These are phyloP conservation scores for Colletotrichum cereale DNA, from an alignment of 2,329 filamentous ascomycete genomes.

Conservation along the genomic window DNA sequence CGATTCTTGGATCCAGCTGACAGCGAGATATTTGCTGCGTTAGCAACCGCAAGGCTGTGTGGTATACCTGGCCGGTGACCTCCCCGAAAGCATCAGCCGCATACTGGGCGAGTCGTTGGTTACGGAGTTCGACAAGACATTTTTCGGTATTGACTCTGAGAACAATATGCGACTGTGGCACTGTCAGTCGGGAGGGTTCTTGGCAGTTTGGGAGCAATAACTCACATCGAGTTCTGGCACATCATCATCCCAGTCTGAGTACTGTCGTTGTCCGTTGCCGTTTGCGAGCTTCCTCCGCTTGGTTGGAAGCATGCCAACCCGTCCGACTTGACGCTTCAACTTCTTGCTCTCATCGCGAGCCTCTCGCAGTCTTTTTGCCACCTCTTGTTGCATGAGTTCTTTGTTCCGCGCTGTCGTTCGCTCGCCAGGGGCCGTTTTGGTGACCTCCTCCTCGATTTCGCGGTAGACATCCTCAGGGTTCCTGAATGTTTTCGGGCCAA, in stretches of 20 bases:
- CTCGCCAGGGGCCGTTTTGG: conserved; percentile 59
- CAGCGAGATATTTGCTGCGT: conserved; percentile 78
- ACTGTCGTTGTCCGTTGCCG: conserved; percentile 55
- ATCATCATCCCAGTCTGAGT: conserved; percentile 52
- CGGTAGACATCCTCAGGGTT: conserved; percentile 71
- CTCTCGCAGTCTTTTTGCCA: conserved; percentile 65
- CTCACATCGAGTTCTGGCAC: conserved; percentile 67
- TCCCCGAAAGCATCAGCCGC: conserved; percentile 78
- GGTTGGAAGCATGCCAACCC: conserved; percentile 52
- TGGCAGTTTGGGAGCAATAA: conserved; percentile 34
- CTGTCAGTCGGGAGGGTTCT: conserved; percentile 45
- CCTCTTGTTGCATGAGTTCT: conserved; percentile 68
- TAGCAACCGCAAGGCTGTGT: conserved; percentile 76
- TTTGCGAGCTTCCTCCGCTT: conserved; percentile 70
- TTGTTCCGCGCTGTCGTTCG: conserved; percentile 70
- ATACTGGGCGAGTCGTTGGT: conserved; percentile 79
- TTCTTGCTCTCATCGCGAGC: conserved; percentile 65
- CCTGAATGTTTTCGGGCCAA: conserved; percentile 68
- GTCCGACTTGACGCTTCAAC: conserved; percentile 65
- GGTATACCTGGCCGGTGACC: conserved; percentile 83
- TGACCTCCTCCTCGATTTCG: conserved; percentile 74
- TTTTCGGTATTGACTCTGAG: conserved; percentile 89
- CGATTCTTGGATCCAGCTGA: conserved; percentile 67
- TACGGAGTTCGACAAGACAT: conserved; percentile 85
- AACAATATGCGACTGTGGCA: conserved; percentile 73